These are phyloP conservation scores for Wickerhamiella kazuoi DNA, from an alignment of 805 yeast species.

Conservation along the genomic window DNA sequence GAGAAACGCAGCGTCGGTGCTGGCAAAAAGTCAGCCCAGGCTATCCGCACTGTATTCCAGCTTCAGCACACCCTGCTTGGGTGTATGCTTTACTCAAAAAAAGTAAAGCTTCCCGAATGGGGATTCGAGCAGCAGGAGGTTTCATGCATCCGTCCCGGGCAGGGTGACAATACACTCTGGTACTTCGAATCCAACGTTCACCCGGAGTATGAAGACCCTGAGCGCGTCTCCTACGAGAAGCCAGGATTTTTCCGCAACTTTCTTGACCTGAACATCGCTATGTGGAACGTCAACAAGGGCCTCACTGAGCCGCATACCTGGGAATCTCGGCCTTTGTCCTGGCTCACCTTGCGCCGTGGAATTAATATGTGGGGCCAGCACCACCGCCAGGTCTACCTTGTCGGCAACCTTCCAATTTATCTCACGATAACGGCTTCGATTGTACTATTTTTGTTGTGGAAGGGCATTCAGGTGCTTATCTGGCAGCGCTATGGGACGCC, in stretches of 20 bases:
- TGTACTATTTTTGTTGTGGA: slow-evolving; percentile 15
- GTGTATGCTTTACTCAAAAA: slow-evolving; percentile 63
- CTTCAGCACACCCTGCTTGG: slow-evolving; percentile 46
- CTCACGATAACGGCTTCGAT: slow-evolving; percentile 26
- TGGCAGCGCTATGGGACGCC: slow-evolving; percentile 23
- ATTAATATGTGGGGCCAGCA: slow-evolving; percentile 35
- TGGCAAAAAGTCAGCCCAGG: slow-evolving; percentile 26
- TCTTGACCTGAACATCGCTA: slow-evolving; percentile 36
- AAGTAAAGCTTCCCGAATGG: slow-evolving; percentile 62
- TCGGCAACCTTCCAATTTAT: slow-evolving; percentile 50
- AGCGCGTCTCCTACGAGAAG: slow-evolving; percentile 19
- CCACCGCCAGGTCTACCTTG: slow-evolving; percentile 32
- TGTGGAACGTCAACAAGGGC: slow-evolving; percentile 33
- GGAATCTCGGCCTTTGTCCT: slow-evolving; percentile 38
- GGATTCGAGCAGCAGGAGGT: slow-evolving; percentile 78
- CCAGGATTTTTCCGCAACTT: slow-evolving; percentile 34
- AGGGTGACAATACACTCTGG: slow-evolving; percentile 52
- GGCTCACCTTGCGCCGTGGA: slow-evolving; percentile 50
- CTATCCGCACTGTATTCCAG: slow-evolving; percentile 55
- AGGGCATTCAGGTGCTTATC: slow-evolving; percentile 17
- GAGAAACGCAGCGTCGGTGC: slow-evolving; percentile 23
- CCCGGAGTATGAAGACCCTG: slow-evolving; percentile 28
- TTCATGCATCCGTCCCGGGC: slow-evolving; percentile 62
- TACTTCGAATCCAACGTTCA: slow-evolving; percentile 48
- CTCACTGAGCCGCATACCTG: slow-evolving; percentile 32